These are phyloP conservation scores for Thielaviopsis ethacetica DNA, from an alignment of 2,329 filamentous ascomycete genomes.

Conservation along the genomic window DNA sequence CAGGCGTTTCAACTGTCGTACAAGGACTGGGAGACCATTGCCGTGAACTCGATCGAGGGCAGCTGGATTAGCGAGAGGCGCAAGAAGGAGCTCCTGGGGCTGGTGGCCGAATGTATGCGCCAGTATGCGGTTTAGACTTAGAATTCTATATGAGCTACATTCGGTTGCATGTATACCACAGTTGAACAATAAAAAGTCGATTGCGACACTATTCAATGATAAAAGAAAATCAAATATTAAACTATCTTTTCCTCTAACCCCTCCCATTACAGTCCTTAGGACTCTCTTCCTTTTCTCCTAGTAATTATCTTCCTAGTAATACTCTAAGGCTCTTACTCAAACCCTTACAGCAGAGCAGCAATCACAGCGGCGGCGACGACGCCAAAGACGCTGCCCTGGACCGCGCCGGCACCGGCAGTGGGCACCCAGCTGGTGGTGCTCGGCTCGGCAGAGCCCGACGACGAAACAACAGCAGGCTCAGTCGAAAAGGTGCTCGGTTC, in stretches of 20 bases:
- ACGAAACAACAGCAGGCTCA: background rate
- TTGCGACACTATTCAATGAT: too few species aligned
- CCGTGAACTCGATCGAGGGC: slow-evolving; percentile 42
- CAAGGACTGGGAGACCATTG: slow-evolving; percentile 51
- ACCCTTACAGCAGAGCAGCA: background rate
- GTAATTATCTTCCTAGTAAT: background rate
- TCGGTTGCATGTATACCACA: too few species aligned
- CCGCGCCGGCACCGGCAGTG: slow-evolving; percentile 1
- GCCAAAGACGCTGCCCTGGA: slow-evolving; percentile 1
- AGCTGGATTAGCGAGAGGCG: slow-evolving; percentile 53
- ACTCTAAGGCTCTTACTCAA: too few species aligned
- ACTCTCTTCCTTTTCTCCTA: background rate
- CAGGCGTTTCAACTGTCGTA: slow-evolving; percentile 47
- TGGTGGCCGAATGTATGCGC: slow-evolving; percentile 20
- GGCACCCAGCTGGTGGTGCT: background rate
- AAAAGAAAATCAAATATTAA: too few species aligned
- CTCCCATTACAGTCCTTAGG: too few species aligned
- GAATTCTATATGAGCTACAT: too few species aligned
- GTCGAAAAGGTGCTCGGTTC: background rate
- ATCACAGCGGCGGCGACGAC: background rate
- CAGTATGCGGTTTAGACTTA: slow-evolving; percentile 2
- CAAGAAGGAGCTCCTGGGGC: slow-evolving; percentile 40
- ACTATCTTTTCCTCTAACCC: too few species aligned
- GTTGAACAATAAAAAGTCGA: too few species aligned
- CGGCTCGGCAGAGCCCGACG: background rate